A percentile compares a stretch with the other conserved stretches of the same genome.
phyloP scores from a whole-genome alignment of 2,329 filamentous ascomycete genomes.

The Ceratocystiopsis sp. region DNA sequence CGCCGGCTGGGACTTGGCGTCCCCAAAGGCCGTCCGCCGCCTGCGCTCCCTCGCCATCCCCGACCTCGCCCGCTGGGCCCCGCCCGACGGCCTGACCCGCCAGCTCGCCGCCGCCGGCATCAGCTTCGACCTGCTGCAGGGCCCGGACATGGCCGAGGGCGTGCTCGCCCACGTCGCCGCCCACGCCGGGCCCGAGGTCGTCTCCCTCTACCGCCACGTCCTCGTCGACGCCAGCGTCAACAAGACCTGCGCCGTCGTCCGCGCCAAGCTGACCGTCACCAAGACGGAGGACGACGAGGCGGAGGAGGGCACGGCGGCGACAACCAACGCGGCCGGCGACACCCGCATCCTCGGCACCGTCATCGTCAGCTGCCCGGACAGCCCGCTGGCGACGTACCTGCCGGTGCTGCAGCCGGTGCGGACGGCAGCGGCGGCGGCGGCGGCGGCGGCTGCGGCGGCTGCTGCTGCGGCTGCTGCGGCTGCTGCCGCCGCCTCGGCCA shows the following conservation, averaged over 20 bases:
- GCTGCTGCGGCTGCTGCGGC: too few species aligned
- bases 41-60: constrained; percentile 54
- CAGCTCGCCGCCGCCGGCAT: constrained; percentile 56
- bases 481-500: too few species aligned
- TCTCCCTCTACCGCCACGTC: constrained; percentile 64
- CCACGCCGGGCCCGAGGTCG: constrained; percentile 58
- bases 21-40: constrained; percentile 35
- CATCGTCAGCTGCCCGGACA: constrained; percentile 58
- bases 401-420: constrained; percentile 42
- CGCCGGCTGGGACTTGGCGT: constrained; percentile 69
- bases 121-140: constrained; percentile 70
- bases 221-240: constrained; percentile 38
- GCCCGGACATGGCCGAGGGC: constrained; percentile 55
- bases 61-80: constrained; percentile 54
- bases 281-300: too few species aligned
- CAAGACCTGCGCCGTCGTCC: constrained; percentile 62
- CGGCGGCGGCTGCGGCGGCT: background rate
- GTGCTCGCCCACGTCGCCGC: constrained; percentile 60
- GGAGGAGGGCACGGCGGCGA: constrained; percentile 28
- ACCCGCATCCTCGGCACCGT: constrained; percentile 62
- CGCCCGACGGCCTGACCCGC: constrained; percentile 60
- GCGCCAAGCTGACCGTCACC: constrained; percentile 39
- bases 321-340: constrained; percentile 25
- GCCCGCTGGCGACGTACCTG: constrained; percentile 50
- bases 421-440: constrained; percentile 15